Evolutionary conservation across 441 rosid species (phyloP).

Genomic region (Arabidopsis hybrid): DNA sequence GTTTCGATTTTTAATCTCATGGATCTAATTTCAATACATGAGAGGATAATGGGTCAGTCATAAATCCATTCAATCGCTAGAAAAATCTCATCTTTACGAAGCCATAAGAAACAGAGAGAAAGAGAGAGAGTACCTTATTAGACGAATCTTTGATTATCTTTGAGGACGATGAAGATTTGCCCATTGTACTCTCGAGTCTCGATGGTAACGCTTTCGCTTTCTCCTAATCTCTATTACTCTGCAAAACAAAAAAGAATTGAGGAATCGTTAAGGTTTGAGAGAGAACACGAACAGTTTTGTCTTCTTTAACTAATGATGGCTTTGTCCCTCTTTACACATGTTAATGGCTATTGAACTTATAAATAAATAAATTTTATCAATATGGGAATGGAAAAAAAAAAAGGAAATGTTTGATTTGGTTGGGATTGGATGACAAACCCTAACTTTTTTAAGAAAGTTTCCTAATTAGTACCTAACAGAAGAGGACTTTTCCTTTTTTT

Average conservation of each 20-base stretch:
- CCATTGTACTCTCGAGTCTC: conserved; percentile 49
- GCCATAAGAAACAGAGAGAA: background rate
- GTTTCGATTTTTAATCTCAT: background rate
- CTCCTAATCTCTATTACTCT: conserved; percentile 33
- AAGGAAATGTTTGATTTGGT: background rate
- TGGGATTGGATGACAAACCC: conserved; percentile 10
- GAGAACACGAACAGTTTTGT: background rate
- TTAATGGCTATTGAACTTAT: background rate
- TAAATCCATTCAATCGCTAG: background rate
- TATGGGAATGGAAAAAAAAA: background rate
- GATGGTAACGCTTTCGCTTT: conserved; percentile 18
- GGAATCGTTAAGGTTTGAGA: conserved; percentile 23
- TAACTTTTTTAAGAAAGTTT: background rate
- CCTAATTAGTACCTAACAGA: background rate
- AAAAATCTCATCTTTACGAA: background rate
- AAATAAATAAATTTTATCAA: background rate
- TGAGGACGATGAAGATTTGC: conserved; percentile 63
- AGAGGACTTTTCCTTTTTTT: conserved; percentile 8
- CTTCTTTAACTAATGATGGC: background rate
- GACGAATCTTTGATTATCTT: conserved; percentile 60
- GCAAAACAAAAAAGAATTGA: conserved; percentile 23
- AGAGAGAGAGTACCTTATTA: conserved; percentile 49
- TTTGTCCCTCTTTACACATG: background rate
- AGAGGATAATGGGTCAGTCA: conserved; percentile 14
- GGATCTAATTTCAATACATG: conserved; percentile 6